phyloP scores from a whole-genome alignment of 1,284 basidiomycete species.

The Ganoderma lucidum region DNA sequence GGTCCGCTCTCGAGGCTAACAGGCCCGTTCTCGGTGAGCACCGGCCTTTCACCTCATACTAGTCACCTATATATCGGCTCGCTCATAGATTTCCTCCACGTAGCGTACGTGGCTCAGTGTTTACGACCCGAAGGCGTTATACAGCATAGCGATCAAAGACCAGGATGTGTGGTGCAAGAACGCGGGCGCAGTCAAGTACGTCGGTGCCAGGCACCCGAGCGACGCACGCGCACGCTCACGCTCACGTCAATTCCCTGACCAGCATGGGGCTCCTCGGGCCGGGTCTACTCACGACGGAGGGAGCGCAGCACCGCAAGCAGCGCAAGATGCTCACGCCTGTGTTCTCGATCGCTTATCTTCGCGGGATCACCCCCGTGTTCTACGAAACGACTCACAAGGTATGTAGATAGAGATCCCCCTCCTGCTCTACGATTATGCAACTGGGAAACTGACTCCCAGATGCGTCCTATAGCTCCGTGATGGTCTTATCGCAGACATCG shows the following conservation, averaged over 20 bases:
- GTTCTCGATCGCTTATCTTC: slow-evolving; percentile 23
- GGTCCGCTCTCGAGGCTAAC: slow-evolving; percentile 27
- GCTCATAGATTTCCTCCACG: neutral
- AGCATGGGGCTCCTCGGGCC: slow-evolving; percentile 32
- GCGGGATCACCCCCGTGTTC: slow-evolving; percentile 19
- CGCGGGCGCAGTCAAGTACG: neutral
- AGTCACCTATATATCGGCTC: neutral
- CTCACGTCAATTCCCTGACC: neutral
- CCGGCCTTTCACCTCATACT: too few relatives aligned
- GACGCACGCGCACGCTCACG: neutral
- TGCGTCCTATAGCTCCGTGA: slow-evolving; percentile 1
- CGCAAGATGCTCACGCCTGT: slow-evolving; percentile 29
- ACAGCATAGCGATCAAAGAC: slow-evolving; percentile 31
- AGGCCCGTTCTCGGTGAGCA: slow-evolving; percentile 27
- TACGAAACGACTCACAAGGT: slow-evolving; percentile 22
- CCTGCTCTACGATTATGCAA: too few relatives aligned
- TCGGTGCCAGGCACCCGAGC: neutral
- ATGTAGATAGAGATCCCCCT: neutral
- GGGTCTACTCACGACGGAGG: slow-evolving; percentile 29
- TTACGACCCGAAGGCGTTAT: slow-evolving; percentile 27
- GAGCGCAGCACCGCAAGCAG: slow-evolving; percentile 14
- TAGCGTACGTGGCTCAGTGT: slow-evolving; percentile 15
- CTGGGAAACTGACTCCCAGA: neutral
- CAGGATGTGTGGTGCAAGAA: slow-evolving; percentile 32
- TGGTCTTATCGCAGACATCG: slow-evolving; percentile 28